A percentile compares a stretch with the other conserved stretches of the same genome.
Conservation (phyloP, 352 stramenopile genomes). For the Thalassiosira livingstoniorum region DNA sequence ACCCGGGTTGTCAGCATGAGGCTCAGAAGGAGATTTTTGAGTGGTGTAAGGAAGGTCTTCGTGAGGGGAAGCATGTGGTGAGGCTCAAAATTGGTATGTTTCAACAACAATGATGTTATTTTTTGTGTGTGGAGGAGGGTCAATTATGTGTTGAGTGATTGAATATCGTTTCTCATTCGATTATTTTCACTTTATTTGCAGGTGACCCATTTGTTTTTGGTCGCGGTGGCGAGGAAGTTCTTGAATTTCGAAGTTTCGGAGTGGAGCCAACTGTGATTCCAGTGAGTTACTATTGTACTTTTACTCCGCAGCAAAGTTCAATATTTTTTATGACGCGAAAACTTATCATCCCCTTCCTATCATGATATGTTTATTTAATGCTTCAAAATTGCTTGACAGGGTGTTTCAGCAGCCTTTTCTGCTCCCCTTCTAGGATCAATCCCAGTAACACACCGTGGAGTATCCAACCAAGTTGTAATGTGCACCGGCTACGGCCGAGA, state of each 20-base stretch:
- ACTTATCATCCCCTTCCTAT: neutral
- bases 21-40: slow-evolving; percentile 92
- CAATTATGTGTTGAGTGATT: neutral
- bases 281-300: slow-evolving; percentile 58
- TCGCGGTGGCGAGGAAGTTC: slow-evolving; percentile 93
- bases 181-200: neutral
- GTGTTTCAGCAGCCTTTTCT: slow-evolving; percentile 94
- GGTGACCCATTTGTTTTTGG: slow-evolving; percentile 96
- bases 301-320: slow-evolving; percentile 75
- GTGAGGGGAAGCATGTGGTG: slow-evolving; percentile 91
- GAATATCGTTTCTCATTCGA: neutral
- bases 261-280: slow-evolving; percentile 80
- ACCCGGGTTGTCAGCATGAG: slow-evolving; percentile 87
- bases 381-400: slow-evolving; percentile 59
- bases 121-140: neutral
- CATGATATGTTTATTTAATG: neutral
- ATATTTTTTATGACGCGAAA: neutral
- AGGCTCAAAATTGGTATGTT: slow-evolving; percentile 93
- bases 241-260: slow-evolving; percentile 84
- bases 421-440: slow-evolving; percentile 93
- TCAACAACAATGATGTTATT: neutral
- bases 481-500: slow-evolving; percentile 95
- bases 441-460: slow-evolving; percentile 94
- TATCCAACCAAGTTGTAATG: slow-evolving; percentile 92
- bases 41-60: slow-evolving; percentile 89